phyloP scores from a whole-genome alignment of 2,329 filamentous ascomycete genomes.

The Bertia moriformis region DNA sequence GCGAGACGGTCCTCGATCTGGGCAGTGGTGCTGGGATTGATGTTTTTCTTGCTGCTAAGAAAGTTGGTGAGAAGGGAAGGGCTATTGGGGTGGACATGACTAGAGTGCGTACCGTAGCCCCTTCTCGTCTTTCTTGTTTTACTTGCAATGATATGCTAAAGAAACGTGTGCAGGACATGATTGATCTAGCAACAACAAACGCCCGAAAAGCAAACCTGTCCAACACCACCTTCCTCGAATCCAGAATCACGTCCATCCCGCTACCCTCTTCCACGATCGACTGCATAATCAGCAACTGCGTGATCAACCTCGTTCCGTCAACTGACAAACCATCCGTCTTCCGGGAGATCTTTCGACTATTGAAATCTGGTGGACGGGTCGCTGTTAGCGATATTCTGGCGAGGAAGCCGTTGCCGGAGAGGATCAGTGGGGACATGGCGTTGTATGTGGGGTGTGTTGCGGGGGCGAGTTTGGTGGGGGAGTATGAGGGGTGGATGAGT shows the following conservation, averaged over 20 bases:
- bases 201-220: conserved; percentile 16
- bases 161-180: conserved; percentile 30
- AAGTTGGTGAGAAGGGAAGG: conserved; percentile 28
- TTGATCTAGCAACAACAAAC: conserved; percentile 30
- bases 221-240: conserved; percentile 35
- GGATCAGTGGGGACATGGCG: conserved; percentile 30
- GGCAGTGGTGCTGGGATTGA: conserved; percentile 44
- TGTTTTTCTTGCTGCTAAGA: conserved; percentile 34
- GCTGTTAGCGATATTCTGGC: conserved; percentile 46
- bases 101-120: conserved; percentile 18
- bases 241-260: conserved; percentile 31
- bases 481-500: conserved; percentile 35
- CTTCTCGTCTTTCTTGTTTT: background rate
- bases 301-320: conserved; percentile 40
- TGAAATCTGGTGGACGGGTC: conserved; percentile 40
- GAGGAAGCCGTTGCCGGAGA: conserved; percentile 26
- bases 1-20: conserved; percentile 41
- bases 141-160: background rate
- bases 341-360: conserved; percentile 37
- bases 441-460: conserved; percentile 46
- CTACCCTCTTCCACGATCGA: conserved; percentile 26
- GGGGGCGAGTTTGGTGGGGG: conserved; percentile 33
- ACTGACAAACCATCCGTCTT: conserved; percentile 38
- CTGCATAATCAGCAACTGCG: conserved; percentile 49
- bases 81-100: conserved; percentile 47